phyloP scores from a whole-genome alignment of 2,329 filamentous ascomycete species.

The Alternaria hordeiaustralica region DNA sequence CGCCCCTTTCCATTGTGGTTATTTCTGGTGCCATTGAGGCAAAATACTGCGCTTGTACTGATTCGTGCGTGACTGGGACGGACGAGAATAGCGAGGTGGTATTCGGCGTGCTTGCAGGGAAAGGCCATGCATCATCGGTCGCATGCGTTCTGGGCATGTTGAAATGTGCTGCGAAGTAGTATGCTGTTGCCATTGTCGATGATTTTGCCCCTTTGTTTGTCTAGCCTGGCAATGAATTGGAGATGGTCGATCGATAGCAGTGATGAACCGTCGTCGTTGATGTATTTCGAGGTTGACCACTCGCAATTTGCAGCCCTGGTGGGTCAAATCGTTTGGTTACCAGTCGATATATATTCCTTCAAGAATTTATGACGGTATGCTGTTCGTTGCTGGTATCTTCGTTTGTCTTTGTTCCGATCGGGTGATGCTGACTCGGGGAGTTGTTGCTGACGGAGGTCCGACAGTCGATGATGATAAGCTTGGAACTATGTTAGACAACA shows the following conservation, averaged over 20 bases:
- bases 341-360: background rate
- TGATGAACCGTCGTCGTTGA: background rate
- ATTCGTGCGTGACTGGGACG: background rate
- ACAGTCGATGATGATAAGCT: background rate
- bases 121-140: background rate
- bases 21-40: background rate
- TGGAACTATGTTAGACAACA: background rate
- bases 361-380: background rate
- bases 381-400: background rate
- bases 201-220: background rate
- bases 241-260: background rate
- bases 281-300: background rate
- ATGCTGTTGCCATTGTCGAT: constrained; percentile 21
- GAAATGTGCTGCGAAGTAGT: constrained; percentile 30
- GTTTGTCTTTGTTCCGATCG: background rate
- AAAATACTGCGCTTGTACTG: constrained; percentile 2
- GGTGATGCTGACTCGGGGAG: background rate
- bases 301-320: background rate
- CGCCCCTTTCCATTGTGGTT: constrained; percentile 8
- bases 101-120: background rate
- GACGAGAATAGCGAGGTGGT: background rate
- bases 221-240: too few relatives aligned
- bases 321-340: background rate
- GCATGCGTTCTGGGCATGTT: constrained; percentile 13
- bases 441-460: background rate